phyloP scores from a whole-genome alignment of 169 alveolate species.

The Eimeria sp. region DNA sequence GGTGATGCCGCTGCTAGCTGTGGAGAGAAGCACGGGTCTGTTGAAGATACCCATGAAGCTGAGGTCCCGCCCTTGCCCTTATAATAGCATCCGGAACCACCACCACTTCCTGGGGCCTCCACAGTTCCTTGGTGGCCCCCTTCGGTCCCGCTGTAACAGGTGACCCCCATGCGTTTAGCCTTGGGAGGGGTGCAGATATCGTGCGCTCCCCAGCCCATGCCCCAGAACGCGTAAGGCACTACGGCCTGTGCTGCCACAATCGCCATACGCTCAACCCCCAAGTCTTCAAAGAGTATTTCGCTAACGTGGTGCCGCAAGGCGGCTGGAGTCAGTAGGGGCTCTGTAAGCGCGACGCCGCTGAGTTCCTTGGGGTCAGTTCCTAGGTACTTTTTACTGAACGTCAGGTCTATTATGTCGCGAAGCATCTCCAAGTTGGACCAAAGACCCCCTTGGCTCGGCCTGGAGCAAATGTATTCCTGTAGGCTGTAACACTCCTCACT shows the following conservation, averaged over 20 bases:
- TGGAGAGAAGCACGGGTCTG: conserved; percentile 69
- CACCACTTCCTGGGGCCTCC: not conserved
- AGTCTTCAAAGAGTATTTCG: conserved; percentile 92
- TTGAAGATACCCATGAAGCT: conserved; percentile 20
- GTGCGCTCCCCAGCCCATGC: conserved; percentile 86
- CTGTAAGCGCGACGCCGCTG: conserved; percentile 88
- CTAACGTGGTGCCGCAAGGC: conserved; percentile 90
- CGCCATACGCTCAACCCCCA: conserved; percentile 86
- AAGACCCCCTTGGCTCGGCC: conserved; percentile 90
- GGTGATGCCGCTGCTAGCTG: conserved; percentile 59
- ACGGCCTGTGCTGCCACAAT: conserved; percentile 91
- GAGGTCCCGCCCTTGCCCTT: conserved; percentile 42
- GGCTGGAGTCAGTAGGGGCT: conserved; percentile 92
- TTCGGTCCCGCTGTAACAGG: conserved; percentile 44
- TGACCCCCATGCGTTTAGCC: conserved; percentile 69
- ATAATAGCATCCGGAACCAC: not conserved
- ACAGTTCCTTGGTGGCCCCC: conserved; percentile 7
- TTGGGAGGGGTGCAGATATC: conserved; percentile 62
- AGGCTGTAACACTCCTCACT: conserved; percentile 90
- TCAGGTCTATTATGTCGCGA: conserved; percentile 90
- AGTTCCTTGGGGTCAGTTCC: conserved; percentile 32
- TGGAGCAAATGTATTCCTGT: conserved; percentile 91
- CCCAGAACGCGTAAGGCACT: conserved; percentile 88
- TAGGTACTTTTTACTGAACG: conserved; percentile 85
- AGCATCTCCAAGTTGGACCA: conserved; percentile 90